A percentile compares a stretch with the other conserved stretches of the same genome.
These are phyloP conservation scores for Microbotryum silenes-acaulis DNA, from an alignment of 1,284 basidiomycete genomes.

Conservation along the genomic window DNA sequence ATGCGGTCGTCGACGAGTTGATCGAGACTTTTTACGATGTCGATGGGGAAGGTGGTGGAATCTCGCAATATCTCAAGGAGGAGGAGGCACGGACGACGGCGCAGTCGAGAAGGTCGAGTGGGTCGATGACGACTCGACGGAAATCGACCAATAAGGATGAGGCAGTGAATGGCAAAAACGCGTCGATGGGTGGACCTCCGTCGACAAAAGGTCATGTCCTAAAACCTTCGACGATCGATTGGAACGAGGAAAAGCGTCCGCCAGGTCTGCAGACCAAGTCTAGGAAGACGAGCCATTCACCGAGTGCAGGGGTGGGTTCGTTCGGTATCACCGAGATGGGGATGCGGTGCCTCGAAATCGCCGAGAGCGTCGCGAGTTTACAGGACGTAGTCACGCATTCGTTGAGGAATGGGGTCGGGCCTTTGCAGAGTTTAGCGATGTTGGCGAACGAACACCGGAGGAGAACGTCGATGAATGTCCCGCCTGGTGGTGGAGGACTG, in stretches of 20 bases:
- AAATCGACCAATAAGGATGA: background rate
- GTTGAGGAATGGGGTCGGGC: conserved; percentile 19
- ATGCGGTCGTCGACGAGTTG: conserved; percentile 7
- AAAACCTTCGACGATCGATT: too few species aligned
- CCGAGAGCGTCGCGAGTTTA: conserved; percentile 30
- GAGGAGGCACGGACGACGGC: background rate
- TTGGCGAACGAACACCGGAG: too few species aligned
- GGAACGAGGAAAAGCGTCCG: too few species aligned
- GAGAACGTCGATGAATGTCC: too few species aligned
- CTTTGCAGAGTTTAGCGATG: background rate
- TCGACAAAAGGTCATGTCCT: too few species aligned
- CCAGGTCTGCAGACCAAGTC: background rate
- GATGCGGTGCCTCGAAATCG: conserved; percentile 32
- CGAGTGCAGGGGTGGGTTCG: conserved; percentile 15
- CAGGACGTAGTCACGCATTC: conserved; percentile 29
- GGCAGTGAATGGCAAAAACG: too few species aligned
- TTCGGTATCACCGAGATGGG: conserved; percentile 32
- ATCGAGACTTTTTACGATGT: background rate
- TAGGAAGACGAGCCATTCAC: background rate
- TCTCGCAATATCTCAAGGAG: background rate
- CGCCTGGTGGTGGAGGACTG: too few species aligned
- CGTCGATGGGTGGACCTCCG: too few species aligned
- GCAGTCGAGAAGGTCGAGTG: background rate
- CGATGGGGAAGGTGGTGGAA: background rate
- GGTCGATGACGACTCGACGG: background rate